These are phyloP conservation scores for Abortiporus biennis DNA, from an alignment of 1,284 basidiomycete species.

Conservation along the genomic window DNA sequence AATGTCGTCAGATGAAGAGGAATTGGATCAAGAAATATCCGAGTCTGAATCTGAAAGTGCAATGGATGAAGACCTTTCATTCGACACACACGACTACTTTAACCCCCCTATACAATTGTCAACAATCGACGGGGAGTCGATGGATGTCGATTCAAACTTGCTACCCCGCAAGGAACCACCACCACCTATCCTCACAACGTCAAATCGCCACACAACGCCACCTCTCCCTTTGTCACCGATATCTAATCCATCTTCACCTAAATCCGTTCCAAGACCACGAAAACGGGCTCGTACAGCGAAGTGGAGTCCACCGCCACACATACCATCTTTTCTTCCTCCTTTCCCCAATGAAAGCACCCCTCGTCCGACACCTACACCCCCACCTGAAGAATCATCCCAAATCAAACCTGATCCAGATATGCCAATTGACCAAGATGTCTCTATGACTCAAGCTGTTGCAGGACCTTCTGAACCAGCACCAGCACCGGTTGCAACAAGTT, in stretches of 20 bases:
- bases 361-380: slow-evolving; percentile 26
- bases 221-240: slow-evolving; percentile 45
- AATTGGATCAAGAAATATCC: slow-evolving; percentile 18
- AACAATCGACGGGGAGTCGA: too few relatives aligned
- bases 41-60: slow-evolving; percentile 16
- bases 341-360: slow-evolving; percentile 43
- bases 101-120: neutral
- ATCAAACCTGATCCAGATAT: slow-evolving; percentile 28
- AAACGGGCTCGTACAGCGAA: slow-evolving; percentile 49
- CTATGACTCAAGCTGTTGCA: too few relatives aligned
- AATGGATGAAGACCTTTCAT: slow-evolving; percentile 17
- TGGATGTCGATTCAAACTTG: too few relatives aligned
- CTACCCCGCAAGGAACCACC: too few relatives aligned
- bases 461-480: too few relatives aligned
- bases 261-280: too few relatives aligned
- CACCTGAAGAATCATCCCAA: slow-evolving; percentile 21
- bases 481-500: slow-evolving; percentile 37
- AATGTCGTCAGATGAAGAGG: slow-evolving; percentile 21
- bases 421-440: too few relatives aligned
- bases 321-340: slow-evolving; percentile 62
- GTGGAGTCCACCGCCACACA: slow-evolving; percentile 56
- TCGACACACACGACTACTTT: slow-evolving; percentile 9
- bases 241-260: slow-evolving; percentile 46
- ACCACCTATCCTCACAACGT: too few relatives aligned
- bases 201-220: slow-evolving; percentile 34